phyloP scores from a whole-genome alignment of 2,329 filamentous ascomycete genomes.

The Pleurostoma richardsiae region DNA sequence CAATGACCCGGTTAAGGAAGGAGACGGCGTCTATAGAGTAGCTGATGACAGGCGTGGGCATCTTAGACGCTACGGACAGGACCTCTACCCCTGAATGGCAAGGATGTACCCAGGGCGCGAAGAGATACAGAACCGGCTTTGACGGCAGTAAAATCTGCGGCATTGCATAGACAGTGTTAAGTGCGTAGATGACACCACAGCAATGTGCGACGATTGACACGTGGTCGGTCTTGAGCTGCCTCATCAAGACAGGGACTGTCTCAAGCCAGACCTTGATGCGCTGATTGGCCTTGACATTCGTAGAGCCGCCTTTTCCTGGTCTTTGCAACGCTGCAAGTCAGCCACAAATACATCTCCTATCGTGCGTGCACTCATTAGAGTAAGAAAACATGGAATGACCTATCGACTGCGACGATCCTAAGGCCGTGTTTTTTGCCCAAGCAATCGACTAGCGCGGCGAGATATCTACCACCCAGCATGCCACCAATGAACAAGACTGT shows the following conservation, averaged over 20 bases:
- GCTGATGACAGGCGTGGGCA: constrained; percentile 21
- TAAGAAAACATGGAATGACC: constrained; percentile 21
- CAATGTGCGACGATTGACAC: constrained; percentile 33
- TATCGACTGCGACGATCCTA: constrained; percentile 28
- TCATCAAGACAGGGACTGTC: constrained; percentile 29
- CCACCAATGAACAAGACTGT: constrained; percentile 29
- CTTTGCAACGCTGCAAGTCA: constrained; percentile 15
- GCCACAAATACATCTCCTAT: background rate
- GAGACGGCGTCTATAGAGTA: constrained; percentile 19
- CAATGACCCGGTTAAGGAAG: constrained; percentile 22
- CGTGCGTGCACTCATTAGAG: background rate
- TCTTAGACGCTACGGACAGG: constrained; percentile 13
- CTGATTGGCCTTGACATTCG: constrained; percentile 18
- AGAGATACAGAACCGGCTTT: constrained; percentile 19
- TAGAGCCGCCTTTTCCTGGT: constrained; percentile 36
- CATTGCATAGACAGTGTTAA: constrained; percentile 31
- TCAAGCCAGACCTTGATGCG: constrained; percentile 27
- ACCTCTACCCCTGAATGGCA: constrained; percentile 24
- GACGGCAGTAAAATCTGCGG: constrained; percentile 23
- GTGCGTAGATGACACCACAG: constrained; percentile 33
- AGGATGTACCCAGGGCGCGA: constrained; percentile 36
- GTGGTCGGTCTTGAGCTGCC: constrained; percentile 25
- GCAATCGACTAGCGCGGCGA: constrained; percentile 18
- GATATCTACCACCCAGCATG: constrained; percentile 29
- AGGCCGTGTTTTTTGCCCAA: constrained; percentile 23